A percentile compares a stretch with the other conserved stretches of the same genome.
phyloP scores from a whole-genome alignment of 2,329 filamentous ascomycete genomes.

The Talaromyces sp. region DNA sequence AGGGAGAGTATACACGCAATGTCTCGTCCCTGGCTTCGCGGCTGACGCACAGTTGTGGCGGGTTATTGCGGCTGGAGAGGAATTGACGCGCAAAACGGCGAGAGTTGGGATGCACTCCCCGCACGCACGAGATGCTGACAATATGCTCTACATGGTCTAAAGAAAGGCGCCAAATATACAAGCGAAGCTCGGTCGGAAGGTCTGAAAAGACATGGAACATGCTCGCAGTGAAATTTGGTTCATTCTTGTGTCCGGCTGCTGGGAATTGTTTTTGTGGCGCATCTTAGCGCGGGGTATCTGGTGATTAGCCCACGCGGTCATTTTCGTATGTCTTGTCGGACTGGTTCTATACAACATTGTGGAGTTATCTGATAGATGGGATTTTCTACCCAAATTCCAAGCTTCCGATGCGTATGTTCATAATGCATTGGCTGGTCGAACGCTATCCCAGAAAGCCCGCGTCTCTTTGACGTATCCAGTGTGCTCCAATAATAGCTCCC shows the following conservation, averaged over 20 bases:
- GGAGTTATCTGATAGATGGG: background rate
- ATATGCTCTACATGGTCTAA: background rate
- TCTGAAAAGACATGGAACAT: background rate
- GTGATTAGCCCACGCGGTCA: background rate
- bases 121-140: background rate
- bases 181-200: background rate
- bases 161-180: background rate
- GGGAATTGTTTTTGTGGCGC: background rate
- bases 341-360: background rate
- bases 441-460: conserved; percentile 15
- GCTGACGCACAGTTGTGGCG: background rate
- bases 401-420: background rate
- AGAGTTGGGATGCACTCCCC: background rate
- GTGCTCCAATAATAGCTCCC: conserved; percentile 16
- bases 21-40: background rate
- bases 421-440: background rate
- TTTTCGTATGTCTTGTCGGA: background rate
- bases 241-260: background rate
- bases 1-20: background rate
- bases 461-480: conserved; percentile 16
- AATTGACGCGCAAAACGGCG: background rate
- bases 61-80: background rate
- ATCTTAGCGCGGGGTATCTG: background rate
- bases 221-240: background rate
- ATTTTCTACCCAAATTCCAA: background rate